Percentiles rank a stretch among this genome's conserved stretches.
phyloP scores from a whole-genome alignment of 2,329 filamentous ascomycete species.

The Pseudogymnoascus sp. region DNA sequence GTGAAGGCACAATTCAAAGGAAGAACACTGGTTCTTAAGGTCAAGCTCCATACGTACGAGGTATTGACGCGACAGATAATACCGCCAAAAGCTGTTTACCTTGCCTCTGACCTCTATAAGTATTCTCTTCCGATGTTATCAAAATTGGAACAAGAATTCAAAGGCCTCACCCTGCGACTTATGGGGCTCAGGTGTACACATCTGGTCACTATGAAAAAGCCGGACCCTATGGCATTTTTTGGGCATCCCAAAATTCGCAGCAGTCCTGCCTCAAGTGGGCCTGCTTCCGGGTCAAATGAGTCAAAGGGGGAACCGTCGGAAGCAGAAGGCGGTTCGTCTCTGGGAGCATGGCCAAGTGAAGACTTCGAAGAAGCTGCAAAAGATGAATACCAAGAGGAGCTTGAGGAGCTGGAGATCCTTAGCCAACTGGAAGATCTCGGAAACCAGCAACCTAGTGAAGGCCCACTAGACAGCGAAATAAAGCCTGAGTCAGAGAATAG shows the following conservation, averaged over 20 bases:
- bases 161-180: constrained; percentile 69
- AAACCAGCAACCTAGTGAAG: constrained; percentile 30
- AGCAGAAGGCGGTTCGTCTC: constrained; percentile 40
- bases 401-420: constrained; percentile 53
- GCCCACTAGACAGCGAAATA: background rate
- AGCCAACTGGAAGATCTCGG: constrained; percentile 48
- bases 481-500: constrained; percentile 32
- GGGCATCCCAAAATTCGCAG: constrained; percentile 39
- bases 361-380: constrained; percentile 56
- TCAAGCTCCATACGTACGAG: constrained; percentile 92
- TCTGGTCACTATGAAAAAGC: constrained; percentile 77
- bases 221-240: constrained; percentile 72
- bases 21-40: constrained; percentile 82
- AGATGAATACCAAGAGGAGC: constrained; percentile 52
- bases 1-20: constrained; percentile 74
- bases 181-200: constrained; percentile 88
- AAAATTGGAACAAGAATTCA: constrained; percentile 78
- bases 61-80: constrained; percentile 77
- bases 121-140: constrained; percentile 73
- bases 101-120: constrained; percentile 76
- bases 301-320: constrained; percentile 33
- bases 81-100: constrained; percentile 62
- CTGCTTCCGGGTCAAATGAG: constrained; percentile 17
- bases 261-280: constrained; percentile 13
- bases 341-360: constrained; percentile 63